Conservation (phyloP, 1,284 basidiomycete genomes). For the Austroboletus novae-zelandiae region DNA sequence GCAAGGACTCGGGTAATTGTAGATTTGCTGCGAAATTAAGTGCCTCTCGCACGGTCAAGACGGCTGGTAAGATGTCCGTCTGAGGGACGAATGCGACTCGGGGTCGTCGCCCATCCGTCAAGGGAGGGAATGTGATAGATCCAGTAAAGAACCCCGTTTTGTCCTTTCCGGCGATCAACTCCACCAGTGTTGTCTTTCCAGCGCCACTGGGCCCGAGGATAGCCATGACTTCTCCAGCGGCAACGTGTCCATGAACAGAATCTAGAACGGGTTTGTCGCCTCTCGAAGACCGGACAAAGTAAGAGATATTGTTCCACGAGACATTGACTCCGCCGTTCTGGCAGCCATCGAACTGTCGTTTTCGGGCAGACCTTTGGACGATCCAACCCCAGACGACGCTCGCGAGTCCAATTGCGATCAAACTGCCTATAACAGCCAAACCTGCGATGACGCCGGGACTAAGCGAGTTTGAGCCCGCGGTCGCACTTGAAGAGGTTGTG, state of each 20-base stretch:
- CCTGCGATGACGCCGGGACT: slow-evolving; percentile 85
- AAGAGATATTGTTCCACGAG: slow-evolving; percentile 70
- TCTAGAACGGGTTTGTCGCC: slow-evolving; percentile 73
- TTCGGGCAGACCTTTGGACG: slow-evolving; percentile 60
- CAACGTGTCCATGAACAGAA: slow-evolving; percentile 63
- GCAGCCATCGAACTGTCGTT: slow-evolving; percentile 37
- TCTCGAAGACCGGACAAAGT: slow-evolving; percentile 47
- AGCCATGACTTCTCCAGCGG: slow-evolving; percentile 80
- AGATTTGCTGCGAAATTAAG: slow-evolving; percentile 82
- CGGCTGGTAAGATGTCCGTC: slow-evolving; percentile 76
- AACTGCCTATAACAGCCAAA: slow-evolving; percentile 72
- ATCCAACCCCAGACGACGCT: slow-evolving; percentile 61
- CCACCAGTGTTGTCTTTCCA: slow-evolving; percentile 83
- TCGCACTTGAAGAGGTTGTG: slow-evolving; percentile 25
- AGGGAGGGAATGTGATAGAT: slow-evolving; percentile 53
- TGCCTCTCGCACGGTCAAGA: slow-evolving; percentile 81
- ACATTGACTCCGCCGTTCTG: slow-evolving; percentile 55
- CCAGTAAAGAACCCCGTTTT: slow-evolving; percentile 75
- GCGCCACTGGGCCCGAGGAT: slow-evolving; percentile 88
- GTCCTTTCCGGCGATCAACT: slow-evolving; percentile 74
- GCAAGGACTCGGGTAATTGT: slow-evolving; percentile 78
- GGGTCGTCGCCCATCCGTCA: slow-evolving; percentile 32
- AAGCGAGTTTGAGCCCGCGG: slow-evolving; percentile 42
- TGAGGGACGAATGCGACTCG: slow-evolving; percentile 85
- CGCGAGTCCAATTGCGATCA: slow-evolving; percentile 58